Base-by-base conservation (phyloP, 768 basidiomycete genomes). In the Rhodotorula kratochvilovae region DNA sequence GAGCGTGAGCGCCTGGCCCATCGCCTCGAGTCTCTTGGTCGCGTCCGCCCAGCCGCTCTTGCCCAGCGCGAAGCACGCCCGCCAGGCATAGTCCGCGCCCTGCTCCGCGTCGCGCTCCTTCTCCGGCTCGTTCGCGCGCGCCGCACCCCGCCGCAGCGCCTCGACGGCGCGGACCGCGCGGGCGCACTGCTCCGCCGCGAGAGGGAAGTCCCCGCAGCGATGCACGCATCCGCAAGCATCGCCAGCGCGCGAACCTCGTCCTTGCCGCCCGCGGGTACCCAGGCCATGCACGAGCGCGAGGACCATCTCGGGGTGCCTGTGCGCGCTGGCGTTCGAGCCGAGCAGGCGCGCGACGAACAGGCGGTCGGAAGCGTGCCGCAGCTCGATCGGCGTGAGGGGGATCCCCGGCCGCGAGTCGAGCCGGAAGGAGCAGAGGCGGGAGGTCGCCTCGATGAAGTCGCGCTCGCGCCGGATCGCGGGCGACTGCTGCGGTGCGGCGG, bases 371-470 rank as follows among this genome's bases (percentile, higher is more conserved):
- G 91, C 90, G 31, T 96, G 85, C 16, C 95, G 89, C 70, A 99
- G 92, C 80, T 97, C 94, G 70, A 96, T 87, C 1, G 95, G 95
- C 16, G 92, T 86, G 62, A 98, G 87, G 12, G 87, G 85, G 54
- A 88, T 85, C 57, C 90, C 89, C 16, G 87, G 86, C 84, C 33
- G 91, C 87, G 79, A 84, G 84, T 70, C 29, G 54, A 95, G 84
- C 68, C 91, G 90, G 84, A 91, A 99, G 7, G 95, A 92, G n/a
- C 89, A 87, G 19, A 99, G 87, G 4, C 91, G 88, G 35, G 92
- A 95, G 1, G 96, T 99, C 3, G 96, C 96, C 82, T 98, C 94
- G 72, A 99, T 96, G 80, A 97, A 99, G 65, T 92, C 89, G 66
- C 88, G 89, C 79, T 97, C 92, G 68, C 82, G 83, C 23, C 80